These are phyloP conservation scores for Capsella bursapastoris DNA, from an alignment of 345 rosid genomes.

Conservation along the genomic window DNA sequence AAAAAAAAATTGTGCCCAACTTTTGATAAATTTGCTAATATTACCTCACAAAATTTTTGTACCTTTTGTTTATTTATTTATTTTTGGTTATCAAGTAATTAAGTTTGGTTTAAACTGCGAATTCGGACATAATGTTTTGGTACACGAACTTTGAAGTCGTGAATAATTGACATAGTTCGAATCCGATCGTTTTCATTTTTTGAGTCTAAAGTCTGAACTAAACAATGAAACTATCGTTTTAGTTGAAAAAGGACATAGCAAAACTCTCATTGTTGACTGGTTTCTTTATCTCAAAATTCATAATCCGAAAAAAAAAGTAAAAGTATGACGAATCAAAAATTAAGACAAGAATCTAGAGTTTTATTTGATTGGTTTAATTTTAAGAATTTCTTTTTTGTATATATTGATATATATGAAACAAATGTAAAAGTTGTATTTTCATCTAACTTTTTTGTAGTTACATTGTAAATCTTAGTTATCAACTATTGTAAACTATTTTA, in stretches of 20 bases:
- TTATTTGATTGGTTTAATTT: not conserved
- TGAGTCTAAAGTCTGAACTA: not conserved
- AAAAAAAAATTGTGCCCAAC: not conserved
- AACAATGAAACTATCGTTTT: not conserved
- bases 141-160: not conserved
- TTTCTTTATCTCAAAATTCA: slow-evolving; percentile 8
- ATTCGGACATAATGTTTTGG: slow-evolving; percentile 13
- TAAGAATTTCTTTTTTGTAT: no score
- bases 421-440: not conserved
- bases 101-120: not conserved
- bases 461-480: no score
- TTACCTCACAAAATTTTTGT: not conserved
- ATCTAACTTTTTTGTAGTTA: no score
- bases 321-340: not conserved
- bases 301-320: no score
- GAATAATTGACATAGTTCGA: not conserved
- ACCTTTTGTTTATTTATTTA: no score
- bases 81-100: no score
- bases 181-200: not conserved
- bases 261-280: not conserved
- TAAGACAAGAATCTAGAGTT: not conserved
- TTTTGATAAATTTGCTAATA: slow-evolving; percentile 1
- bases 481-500: no score
- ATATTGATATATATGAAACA: not conserved
- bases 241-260: not conserved